These are phyloP conservation scores for Acanthamoeba royreba DNA, from an alignment of 208 protist genomes.

Conservation along the genomic window DNA sequence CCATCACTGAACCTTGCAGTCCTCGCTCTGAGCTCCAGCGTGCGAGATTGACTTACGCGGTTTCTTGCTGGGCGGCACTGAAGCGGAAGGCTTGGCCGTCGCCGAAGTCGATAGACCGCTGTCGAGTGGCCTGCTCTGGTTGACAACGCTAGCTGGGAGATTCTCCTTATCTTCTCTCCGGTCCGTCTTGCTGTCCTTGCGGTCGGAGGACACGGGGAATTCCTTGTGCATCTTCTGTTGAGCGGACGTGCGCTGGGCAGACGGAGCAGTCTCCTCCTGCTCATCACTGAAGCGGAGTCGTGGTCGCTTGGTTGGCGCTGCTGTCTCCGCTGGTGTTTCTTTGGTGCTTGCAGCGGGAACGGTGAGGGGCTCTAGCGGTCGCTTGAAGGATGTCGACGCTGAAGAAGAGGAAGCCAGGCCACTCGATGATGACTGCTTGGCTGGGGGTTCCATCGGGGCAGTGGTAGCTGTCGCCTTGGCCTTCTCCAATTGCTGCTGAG, in stretches of 20 bases:
- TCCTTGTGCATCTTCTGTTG: too few relatives aligned
- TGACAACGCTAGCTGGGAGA: too few relatives aligned
- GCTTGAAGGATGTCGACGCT: background rate
- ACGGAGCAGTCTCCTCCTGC: background rate
- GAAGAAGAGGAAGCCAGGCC: too few relatives aligned
- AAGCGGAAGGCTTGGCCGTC: background rate
- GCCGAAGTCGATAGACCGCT: too few relatives aligned
- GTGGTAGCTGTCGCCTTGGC: background rate
- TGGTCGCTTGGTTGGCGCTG: background rate
- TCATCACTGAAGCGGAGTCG: background rate
- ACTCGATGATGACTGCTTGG: background rate
- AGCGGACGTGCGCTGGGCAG: too few relatives aligned
- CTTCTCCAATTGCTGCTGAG: background rate
- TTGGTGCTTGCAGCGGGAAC: too few relatives aligned
- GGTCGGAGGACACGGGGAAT: too few relatives aligned
- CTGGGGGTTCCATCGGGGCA: background rate
- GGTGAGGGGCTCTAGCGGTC: background rate
- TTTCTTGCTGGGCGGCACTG: background rate
- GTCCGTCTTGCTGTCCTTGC: too few relatives aligned
- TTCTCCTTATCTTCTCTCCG: too few relatives aligned
- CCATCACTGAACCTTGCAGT: background rate
- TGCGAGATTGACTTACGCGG: constrained; percentile 14
- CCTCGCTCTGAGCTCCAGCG: background rate
- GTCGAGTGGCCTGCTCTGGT: too few relatives aligned
- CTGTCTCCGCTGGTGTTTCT: background rate